Evolutionary conservation across 75 land plant species (phyloP).

Genomic region (Chamaecyparis obtusa): DNA sequence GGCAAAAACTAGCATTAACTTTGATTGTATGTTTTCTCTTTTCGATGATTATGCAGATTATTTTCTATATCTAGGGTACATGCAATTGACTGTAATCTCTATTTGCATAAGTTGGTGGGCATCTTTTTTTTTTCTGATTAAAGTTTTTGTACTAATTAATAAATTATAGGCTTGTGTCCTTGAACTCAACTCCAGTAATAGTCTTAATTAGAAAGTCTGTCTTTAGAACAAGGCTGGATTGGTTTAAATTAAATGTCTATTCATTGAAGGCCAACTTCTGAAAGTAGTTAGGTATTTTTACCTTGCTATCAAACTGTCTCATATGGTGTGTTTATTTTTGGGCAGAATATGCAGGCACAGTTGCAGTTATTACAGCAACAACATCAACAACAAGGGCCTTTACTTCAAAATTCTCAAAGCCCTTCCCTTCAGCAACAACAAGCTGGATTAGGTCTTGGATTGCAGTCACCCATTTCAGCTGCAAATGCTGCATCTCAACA

Average conservation of each 20-base stretch:
- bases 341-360: slow-evolving; percentile 8
- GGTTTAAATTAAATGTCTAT: neutral
- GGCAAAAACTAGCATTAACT: neutral
- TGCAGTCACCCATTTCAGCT: slow-evolving; percentile 33
- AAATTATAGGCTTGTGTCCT: neutral
- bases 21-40: neutral
- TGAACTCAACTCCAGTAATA: neutral
- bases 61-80: neutral
- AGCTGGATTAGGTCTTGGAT: slow-evolving; percentile 51
- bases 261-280: neutral
- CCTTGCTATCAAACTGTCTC: neutral
- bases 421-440: slow-evolving; percentile 41
- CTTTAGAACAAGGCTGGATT: neutral
- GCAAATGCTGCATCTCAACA: slow-evolving; percentile 24
- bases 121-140: neutral
- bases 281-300: neutral
- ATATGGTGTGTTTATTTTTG: neutral
- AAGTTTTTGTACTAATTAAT: neutral
- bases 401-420: slow-evolving; percentile 56
- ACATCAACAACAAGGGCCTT: slow-evolving; percentile 11
- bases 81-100: neutral
- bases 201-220: neutral
- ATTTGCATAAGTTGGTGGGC: neutral
- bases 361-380: slow-evolving; percentile 14
- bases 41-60: neutral